Evolutionary conservation across 306 rosid species (phyloP), one percentile per base, ranked within the genome.

Genomic region (Cicer bijugum): DNA sequence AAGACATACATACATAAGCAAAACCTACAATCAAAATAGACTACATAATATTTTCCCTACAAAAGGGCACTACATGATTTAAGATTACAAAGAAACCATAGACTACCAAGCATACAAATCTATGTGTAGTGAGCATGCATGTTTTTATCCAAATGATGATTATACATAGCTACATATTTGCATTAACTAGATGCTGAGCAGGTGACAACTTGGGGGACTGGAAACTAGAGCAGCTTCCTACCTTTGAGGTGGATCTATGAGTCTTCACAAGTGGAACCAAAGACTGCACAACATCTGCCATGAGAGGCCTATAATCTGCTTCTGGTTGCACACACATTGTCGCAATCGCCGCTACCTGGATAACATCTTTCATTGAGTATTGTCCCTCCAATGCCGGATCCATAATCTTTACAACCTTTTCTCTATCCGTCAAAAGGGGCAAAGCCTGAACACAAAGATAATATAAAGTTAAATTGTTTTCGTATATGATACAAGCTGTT

Each of bases 281-380:
- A 9, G 98, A 94, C 78, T 94, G 97, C 75, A 94, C 97, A 12
- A 94, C 98, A 79, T 94, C 98, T 5, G 96, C 95, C 98, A 91
- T 94, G 71, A 94, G 91, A 1, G 98, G 98, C 75, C 98, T 85
- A 80, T 94, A 94, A 81, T 91, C 97, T 8, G 95, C 92, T 84
- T 91, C 98, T 0, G 96, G 97, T 72, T 94, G 98, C 55, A 94
- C 97, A 47, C 98, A 94, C 98, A 91, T 86, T 28, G 96, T 88
- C 35, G 98, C 97, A 72, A 94, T 91, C 23, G 98, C 98, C 1
- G 98, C 96, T 47, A 94, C 95, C 85, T 94, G 98, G 82, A 94
- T 82, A 47, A 87, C 95, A 72, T 91, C 98, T 84, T 94, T 94
- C 96, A 91, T 87, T 11, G 91, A 85, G 84, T 91, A 88, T 67